These are phyloP conservation scores for Fusarium haematococcum DNA, from an alignment of 2,329 filamentous ascomycete genomes.

Conservation along the genomic window DNA sequence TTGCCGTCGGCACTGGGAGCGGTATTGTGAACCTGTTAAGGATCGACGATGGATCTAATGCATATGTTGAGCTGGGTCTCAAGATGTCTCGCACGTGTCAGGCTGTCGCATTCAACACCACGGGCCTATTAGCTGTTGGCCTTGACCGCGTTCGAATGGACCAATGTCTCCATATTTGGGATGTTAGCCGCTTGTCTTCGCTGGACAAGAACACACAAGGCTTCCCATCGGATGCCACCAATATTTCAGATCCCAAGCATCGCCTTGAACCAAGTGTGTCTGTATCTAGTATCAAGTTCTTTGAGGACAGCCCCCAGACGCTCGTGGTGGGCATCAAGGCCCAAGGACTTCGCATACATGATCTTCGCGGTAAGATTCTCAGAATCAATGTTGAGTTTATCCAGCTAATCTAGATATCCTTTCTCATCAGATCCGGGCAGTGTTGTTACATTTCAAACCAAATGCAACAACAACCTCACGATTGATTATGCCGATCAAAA, in stretches of 20 bases:
- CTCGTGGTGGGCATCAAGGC: conserved; percentile 81
- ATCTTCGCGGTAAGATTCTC: conserved; percentile 73
- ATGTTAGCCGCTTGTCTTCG: conserved; percentile 72
- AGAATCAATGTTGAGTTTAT: background rate
- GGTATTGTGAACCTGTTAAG: conserved; percentile 81
- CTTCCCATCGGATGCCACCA: conserved; percentile 61
- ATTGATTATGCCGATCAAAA: conserved; percentile 86
- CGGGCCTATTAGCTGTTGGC: conserved; percentile 79
- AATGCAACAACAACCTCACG: conserved; percentile 77
- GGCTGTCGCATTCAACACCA: conserved; percentile 82
- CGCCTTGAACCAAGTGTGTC: conserved; percentile 75
- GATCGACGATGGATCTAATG: conserved; percentile 77
- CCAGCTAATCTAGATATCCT: background rate
- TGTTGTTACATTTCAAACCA: conserved; percentile 71
- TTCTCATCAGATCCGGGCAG: conserved; percentile 57
- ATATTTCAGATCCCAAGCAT: conserved; percentile 68
- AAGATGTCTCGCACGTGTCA: conserved; percentile 84
- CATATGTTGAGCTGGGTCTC: conserved; percentile 73
- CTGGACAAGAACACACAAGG: conserved; percentile 61
- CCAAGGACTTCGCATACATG: conserved; percentile 80
- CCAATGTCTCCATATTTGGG: conserved; percentile 85
- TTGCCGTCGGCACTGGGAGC: conserved; percentile 80
- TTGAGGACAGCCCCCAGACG: conserved; percentile 79
- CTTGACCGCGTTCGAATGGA: conserved; percentile 86
- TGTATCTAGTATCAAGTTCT: conserved; percentile 87